Evolutionary conservation across 2,329 filamentous ascomycete genomes (phyloP).

Genomic region (Pseudogymnoascus destructans): DNA sequence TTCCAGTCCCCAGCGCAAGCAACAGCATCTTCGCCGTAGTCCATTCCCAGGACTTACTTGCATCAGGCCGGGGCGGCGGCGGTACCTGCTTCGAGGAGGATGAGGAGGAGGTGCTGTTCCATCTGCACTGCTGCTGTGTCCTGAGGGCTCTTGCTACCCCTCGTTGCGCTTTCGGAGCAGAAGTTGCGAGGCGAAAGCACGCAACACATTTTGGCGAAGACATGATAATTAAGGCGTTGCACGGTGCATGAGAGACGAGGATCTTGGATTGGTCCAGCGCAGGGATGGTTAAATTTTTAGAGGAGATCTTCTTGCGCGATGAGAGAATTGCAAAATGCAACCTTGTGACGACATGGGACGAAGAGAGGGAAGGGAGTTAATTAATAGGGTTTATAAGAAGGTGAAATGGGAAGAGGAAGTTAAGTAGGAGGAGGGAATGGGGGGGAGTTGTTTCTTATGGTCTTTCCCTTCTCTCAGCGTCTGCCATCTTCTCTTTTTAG

Average conservation of each 20-base stretch:
- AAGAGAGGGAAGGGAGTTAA: neutral
- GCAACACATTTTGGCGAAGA: conserved; percentile 6
- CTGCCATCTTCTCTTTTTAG: neutral
- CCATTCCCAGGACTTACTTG: conserved; percentile 16
- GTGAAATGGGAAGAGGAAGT: neutral
- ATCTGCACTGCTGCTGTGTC: neutral
- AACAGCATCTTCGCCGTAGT: conserved; percentile 17
- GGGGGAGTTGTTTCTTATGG: neutral
- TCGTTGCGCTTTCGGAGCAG: neutral
- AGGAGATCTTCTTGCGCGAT: conserved; percentile 4
- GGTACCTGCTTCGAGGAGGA: neutral
- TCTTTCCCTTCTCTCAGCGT: neutral
- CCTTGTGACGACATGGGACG: neutral
- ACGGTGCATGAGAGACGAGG: conserved; percentile 7
- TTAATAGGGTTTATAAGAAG: neutral
- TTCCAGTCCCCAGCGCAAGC: conserved; percentile 17
- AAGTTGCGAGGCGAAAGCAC: conserved; percentile 7
- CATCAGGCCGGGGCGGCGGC: neutral
- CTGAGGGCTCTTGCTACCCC: neutral
- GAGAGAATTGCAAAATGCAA: neutral
- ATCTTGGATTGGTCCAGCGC: neutral
- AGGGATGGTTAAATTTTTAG: neutral
- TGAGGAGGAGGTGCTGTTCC: neutral
- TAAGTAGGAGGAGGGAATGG: neutral
- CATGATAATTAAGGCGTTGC: conserved; percentile 3